phyloP scores from a whole-genome alignment of 257 asterid species.

The Solanum etuberosum region DNA sequence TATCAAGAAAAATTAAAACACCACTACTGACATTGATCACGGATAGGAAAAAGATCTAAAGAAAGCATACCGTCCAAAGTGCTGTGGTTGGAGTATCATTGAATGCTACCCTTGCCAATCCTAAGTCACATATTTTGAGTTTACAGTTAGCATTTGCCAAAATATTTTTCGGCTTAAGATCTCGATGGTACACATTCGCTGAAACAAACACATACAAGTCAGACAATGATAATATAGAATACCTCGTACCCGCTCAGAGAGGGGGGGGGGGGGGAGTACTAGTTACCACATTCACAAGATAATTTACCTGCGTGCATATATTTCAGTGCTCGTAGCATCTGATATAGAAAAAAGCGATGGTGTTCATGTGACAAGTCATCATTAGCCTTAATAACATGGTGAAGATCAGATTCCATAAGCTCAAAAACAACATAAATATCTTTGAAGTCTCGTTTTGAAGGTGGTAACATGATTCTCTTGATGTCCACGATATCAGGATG shows the following conservation, averaged over 20 bases:
- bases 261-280: background rate
- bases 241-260: background rate
- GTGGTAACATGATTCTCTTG: constrained; percentile 83
- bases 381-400: constrained; percentile 92
- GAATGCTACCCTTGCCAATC: constrained; percentile 89
- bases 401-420: constrained; percentile 98
- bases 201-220: constrained; percentile 20
- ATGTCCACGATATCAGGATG: constrained; percentile 95
- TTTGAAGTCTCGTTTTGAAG: constrained; percentile 72
- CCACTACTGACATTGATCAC: background rate
- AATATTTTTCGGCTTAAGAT: constrained; percentile 89
- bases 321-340: constrained; percentile 81
- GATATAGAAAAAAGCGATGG: constrained; percentile 86
- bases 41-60: background rate
- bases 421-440: constrained; percentile 86
- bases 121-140: constrained; percentile 86
- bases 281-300: background rate
- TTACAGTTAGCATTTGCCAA: constrained; percentile 98
- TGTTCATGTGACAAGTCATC: constrained; percentile 89
- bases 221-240: background rate
- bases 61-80: constrained; percentile 74
- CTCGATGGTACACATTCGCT: constrained; percentile 93
- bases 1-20: background rate
- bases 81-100: constrained; percentile 75
- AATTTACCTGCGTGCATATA: constrained; percentile 83